Evolutionary conservation across 768 basidiomycete genomes (phyloP).

Genomic region (Lepiota subincarnata): DNA sequence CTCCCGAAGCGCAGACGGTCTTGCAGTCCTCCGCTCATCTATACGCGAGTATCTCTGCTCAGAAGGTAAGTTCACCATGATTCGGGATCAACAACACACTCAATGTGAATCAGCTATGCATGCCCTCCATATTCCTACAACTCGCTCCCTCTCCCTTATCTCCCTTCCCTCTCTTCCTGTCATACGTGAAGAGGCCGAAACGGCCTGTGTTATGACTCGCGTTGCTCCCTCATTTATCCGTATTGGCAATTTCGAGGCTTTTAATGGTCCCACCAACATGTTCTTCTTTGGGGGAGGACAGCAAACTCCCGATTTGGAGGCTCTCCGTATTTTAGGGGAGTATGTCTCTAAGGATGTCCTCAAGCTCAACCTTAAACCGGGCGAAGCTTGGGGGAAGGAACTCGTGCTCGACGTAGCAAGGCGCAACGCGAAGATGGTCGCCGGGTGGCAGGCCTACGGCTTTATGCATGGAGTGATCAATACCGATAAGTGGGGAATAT

Average conservation of each 20-base stretch:
- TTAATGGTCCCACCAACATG: slow-evolving; percentile 62
- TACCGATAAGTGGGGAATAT: slow-evolving; percentile 74
- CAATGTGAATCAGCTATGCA: slow-evolving; percentile 32
- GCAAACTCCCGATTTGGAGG: slow-evolving; percentile 71
- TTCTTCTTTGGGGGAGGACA: slow-evolving; percentile 78
- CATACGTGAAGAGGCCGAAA: slow-evolving; percentile 67
- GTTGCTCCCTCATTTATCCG: slow-evolving; percentile 89
- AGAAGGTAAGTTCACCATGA: slow-evolving; percentile 54
- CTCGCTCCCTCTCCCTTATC: slow-evolving; percentile 79
- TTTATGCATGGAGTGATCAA: slow-evolving; percentile 98
- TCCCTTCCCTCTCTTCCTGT: slow-evolving; percentile 73
- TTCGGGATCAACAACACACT: not conserved
- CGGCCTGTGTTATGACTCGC: slow-evolving; percentile 71
- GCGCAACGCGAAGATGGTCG: slow-evolving; percentile 90
- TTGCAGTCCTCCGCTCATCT: slow-evolving; percentile 92
- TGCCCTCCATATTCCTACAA: slow-evolving; percentile 86
- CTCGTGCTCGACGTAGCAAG: slow-evolving; percentile 75
- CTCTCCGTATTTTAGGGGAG: slow-evolving; percentile 66
- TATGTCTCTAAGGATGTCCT: slow-evolving; percentile 69
- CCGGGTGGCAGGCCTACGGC: slow-evolving; percentile 92
- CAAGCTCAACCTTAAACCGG: slow-evolving; percentile 39
- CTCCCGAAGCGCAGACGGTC: slow-evolving; percentile 86
- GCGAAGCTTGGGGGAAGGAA: slow-evolving; percentile 63
- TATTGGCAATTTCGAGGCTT: slow-evolving; percentile 86
- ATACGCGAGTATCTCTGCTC: slow-evolving; percentile 92